Evolutionary conservation across 805 yeast species (phyloP).

Genomic region (Candida easanensis): DNA sequence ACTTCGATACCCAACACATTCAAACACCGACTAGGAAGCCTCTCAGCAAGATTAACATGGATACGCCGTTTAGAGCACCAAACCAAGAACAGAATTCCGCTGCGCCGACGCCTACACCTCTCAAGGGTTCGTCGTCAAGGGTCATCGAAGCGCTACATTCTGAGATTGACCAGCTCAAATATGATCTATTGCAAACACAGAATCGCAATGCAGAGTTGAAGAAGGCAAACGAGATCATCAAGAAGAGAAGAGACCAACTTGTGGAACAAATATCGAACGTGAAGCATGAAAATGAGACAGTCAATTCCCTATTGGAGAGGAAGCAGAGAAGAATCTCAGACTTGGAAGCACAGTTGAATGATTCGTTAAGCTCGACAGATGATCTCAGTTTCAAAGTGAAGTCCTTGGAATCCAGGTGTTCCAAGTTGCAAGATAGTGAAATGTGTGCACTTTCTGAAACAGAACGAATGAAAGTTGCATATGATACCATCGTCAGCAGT

Average conservation of each 20-base stretch:
- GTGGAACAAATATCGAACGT: constrained; percentile 66
- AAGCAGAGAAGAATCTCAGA: constrained; percentile 69
- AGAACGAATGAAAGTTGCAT: constrained; percentile 54
- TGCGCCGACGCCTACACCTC: constrained; percentile 6
- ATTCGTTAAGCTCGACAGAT: constrained; percentile 45
- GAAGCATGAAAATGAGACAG: constrained; percentile 75
- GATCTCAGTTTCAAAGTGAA: constrained; percentile 47
- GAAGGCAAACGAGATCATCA: constrained; percentile 47
- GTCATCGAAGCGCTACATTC: constrained; percentile 43
- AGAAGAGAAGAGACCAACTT: constrained; percentile 49
- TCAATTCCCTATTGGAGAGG: constrained; percentile 62
- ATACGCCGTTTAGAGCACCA: constrained; percentile 5
- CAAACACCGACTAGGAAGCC: constrained; percentile 15
- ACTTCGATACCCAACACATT: not conserved
- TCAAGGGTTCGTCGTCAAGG: constrained; percentile 19
- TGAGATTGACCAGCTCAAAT: constrained; percentile 52
- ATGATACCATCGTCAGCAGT: constrained; percentile 52
- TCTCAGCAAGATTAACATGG: constrained; percentile 9
- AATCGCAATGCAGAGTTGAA: constrained; percentile 51
- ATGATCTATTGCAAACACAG: constrained; percentile 34
- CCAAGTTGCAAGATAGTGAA: constrained; percentile 45
- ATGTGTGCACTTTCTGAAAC: constrained; percentile 45
- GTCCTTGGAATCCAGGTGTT: constrained; percentile 47
- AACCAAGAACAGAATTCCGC: not conserved
- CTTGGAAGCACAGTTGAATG: constrained; percentile 56